Evolutionary conservation across 768 basidiomycete species (phyloP), one percentile per base, ranked within the genome.

Genomic region (Trametes maxima): DNA sequence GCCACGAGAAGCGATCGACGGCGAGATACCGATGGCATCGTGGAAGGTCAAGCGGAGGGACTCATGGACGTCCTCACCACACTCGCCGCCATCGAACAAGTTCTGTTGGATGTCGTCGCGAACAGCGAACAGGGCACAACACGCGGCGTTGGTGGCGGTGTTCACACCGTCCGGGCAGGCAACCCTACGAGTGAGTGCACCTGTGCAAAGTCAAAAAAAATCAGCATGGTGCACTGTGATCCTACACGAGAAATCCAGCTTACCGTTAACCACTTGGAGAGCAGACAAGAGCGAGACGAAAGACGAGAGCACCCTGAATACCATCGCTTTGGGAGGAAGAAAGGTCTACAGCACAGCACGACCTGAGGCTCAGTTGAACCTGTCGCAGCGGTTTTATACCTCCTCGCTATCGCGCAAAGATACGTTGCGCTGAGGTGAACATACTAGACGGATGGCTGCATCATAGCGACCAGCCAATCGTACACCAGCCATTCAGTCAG

Each of bases 21-120:
- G 62, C 25, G 67, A 69, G 56, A 67, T 61, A 28, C 63, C 68
- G 36, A 69, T 69, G 54, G 64, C 64, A 53, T 65, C 67, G 61
- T 67, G 70, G 67, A 72, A 74, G 36, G 65, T 69, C 54, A 70
- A 64, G 59, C 72, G 72, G 17, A 73, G 61, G 22, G 65, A 68
- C 47, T 73, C 72, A 52, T 73, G 72, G 7, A 72, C 72, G 51
- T 72, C 68, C 58, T 75, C 73, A 45, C 75, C 73, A 59, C 76
- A 77, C 59, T 75, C 60, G 53, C 64, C 69, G 43, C 67, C 72
- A 35, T 75, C 73, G 68, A 76, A 76, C 22, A 77, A 68, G 35
- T 69, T 67, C 43, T 70, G 42, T 62, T 75, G 75, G 19, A 77
- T 60, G 54, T 71, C 69, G 46, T 65, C 53, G 33, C 57, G 52